Evolutionary conservation across 441 rosid species (phyloP).

Genomic region (Mallotus japonicus): DNA sequence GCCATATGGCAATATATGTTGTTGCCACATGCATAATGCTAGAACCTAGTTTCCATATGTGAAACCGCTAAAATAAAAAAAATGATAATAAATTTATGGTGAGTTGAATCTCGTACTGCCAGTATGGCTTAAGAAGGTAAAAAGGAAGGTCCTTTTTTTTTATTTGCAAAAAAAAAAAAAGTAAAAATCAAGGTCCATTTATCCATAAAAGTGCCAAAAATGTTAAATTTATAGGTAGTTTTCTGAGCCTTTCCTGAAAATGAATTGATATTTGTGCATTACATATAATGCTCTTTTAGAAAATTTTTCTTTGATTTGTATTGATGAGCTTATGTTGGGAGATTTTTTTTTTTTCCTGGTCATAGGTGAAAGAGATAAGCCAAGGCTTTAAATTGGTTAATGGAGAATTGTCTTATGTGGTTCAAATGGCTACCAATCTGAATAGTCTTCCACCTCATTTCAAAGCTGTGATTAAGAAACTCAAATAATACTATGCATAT

Average conservation of each 20-base stretch:
- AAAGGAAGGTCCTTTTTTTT: too few relatives aligned
- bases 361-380: constrained; percentile 56
- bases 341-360: background rate
- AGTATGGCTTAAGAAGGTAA: too few relatives aligned
- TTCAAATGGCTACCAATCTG: constrained; percentile 54
- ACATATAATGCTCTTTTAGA: background rate
- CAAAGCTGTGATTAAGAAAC: constrained; percentile 51
- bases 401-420: constrained; percentile 50
- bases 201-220: too few relatives aligned
- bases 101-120: too few relatives aligned
- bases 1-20: too few relatives aligned
- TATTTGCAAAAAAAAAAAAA: too few relatives aligned
- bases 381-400: constrained; percentile 48
- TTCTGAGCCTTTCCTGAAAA: background rate
- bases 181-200: too few relatives aligned
- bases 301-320: background rate
- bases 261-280: background rate
- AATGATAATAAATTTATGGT: too few relatives aligned
- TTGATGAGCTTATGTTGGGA: background rate
- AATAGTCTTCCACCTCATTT: constrained; percentile 52
- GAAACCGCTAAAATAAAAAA: too few relatives aligned
- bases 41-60: too few relatives aligned
- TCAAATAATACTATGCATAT: constrained; percentile 19
- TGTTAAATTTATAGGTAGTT: background rate
- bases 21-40: too few relatives aligned